Evolutionary conservation across 1,284 basidiomycete species (phyloP).

Genomic region (Puccinia sorghi): DNA sequence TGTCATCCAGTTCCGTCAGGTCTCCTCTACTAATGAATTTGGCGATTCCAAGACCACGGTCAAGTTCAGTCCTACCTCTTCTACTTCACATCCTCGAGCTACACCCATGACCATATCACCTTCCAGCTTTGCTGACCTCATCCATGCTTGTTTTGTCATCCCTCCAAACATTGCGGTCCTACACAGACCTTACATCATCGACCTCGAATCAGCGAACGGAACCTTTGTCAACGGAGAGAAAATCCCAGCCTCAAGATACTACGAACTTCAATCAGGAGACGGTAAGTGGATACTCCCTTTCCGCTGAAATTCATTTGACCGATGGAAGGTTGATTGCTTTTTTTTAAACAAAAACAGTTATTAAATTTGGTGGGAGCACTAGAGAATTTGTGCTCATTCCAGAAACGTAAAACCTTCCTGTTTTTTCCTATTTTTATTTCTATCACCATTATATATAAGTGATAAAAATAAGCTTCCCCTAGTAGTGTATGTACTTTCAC

Average conservation of each 20-base stretch:
- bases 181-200: constrained; percentile 84
- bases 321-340: background rate
- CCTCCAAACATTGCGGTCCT: constrained; percentile 38
- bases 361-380: constrained; percentile 49
- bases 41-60: constrained; percentile 73
- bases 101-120: background rate
- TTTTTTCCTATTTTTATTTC: too few species aligned
- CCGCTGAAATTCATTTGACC: background rate
- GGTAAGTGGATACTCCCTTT: constrained; percentile 63
- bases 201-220: constrained; percentile 94
- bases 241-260: constrained; percentile 84
- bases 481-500: too few species aligned
- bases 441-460: too few species aligned
- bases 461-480: too few species aligned
- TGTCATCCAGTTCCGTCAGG: constrained; percentile 86
- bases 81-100: background rate
- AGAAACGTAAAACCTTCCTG: constrained; percentile 74
- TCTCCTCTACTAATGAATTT: constrained; percentile 82
- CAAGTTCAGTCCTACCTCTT: constrained; percentile 66
- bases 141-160: background rate
- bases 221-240: constrained; percentile 84
- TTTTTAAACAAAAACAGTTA: constrained; percentile 22
- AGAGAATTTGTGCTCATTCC: constrained; percentile 49
- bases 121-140: background rate
- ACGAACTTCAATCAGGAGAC: constrained; percentile 82